These are phyloP conservation scores for Gyromitra esculenta DNA, from an alignment of 2,329 filamentous ascomycete genomes.

Conservation along the genomic window DNA sequence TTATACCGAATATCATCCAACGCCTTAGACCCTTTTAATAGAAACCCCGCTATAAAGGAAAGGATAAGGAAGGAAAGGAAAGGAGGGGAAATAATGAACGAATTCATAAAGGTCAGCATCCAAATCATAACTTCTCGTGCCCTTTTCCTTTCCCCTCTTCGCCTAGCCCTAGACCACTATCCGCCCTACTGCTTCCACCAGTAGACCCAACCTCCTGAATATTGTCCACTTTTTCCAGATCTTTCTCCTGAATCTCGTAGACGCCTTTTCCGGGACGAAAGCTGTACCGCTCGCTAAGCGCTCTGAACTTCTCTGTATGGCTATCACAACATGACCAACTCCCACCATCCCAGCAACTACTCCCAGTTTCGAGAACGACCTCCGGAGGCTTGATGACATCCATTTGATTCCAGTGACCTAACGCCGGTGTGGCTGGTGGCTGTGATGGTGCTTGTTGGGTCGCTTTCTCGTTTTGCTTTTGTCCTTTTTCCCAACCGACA, in stretches of 20 bases:
- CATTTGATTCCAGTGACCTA: slow-evolving; percentile 26
- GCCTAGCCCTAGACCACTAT: slow-evolving; percentile 36
- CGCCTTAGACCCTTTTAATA: slow-evolving; percentile 25
- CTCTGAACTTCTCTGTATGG: slow-evolving; percentile 16
- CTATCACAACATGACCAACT: slow-evolving; percentile 25
- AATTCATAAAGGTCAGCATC: slow-evolving; percentile 1
- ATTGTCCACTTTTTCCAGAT: not conserved
- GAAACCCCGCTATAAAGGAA: not conserved
- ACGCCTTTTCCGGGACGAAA: slow-evolving; percentile 46
- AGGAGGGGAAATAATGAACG: slow-evolving; percentile 1
- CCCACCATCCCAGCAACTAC: slow-evolving; percentile 34
- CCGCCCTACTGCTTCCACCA: slow-evolving; percentile 7
- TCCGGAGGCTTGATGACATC: slow-evolving; percentile 27
- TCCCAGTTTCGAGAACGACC: slow-evolving; percentile 14
- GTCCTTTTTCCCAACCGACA: slow-evolving; percentile 47
- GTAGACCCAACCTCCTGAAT: slow-evolving; percentile 2
- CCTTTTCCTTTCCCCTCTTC: slow-evolving; percentile 29
- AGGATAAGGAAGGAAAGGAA: not conserved
- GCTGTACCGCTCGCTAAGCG: slow-evolving; percentile 40
- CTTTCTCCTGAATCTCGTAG: slow-evolving; percentile 36
- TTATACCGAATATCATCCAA: not conserved
- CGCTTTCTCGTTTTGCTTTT: slow-evolving; percentile 17
- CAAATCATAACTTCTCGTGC: slow-evolving; percentile 17
- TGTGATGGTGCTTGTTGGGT: not conserved
- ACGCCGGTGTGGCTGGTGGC: not conserved